phyloP scores from a whole-genome alignment of 768 basidiomycete genomes.

The Lepiota brunneoincarnata region DNA sequence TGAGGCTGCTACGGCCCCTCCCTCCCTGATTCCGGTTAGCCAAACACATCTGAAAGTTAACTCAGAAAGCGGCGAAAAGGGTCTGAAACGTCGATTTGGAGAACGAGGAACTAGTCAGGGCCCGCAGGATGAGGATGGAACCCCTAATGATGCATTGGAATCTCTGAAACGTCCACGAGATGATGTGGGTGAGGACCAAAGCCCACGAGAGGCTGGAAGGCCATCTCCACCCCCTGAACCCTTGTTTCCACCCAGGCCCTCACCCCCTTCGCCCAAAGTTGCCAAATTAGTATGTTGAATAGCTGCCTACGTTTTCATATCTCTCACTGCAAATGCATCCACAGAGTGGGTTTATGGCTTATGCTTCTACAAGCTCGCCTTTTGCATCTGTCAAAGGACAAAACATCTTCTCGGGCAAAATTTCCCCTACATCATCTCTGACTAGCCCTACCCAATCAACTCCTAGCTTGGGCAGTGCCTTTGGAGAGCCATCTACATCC shows the following conservation, averaged over 20 bases:
- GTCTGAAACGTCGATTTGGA: constrained; percentile 65
- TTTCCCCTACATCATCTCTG: constrained; percentile 21
- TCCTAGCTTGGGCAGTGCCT: constrained; percentile 6
- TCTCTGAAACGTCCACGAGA: constrained; percentile 60
- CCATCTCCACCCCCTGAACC: constrained; percentile 69
- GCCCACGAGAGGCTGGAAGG: constrained; percentile 56
- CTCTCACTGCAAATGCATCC: background rate
- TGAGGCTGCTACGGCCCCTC: background rate
- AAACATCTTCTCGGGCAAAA: constrained; percentile 45
- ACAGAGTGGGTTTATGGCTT: constrained; percentile 77
- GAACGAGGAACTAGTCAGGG: constrained; percentile 68
- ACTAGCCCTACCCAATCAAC: constrained; percentile 15
- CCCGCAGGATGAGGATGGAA: constrained; percentile 32
- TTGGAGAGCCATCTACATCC: constrained; percentile 11
- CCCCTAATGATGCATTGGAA: constrained; percentile 26
- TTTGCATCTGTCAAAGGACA: constrained; percentile 74
- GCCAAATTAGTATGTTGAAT: constrained; percentile 37
- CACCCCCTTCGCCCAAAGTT: constrained; percentile 32
- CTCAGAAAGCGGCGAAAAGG: constrained; percentile 56
- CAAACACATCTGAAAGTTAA: constrained; percentile 29
- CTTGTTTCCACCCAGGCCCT: constrained; percentile 30
- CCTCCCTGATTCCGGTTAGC: constrained; percentile 14
- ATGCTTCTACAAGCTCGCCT: constrained; percentile 71
- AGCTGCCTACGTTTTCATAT: constrained; percentile 6
- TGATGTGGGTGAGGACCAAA: constrained; percentile 59